Conservation (phyloP, 2,329 filamentous ascomycete species). For the Podosphaera fusca region DNA sequence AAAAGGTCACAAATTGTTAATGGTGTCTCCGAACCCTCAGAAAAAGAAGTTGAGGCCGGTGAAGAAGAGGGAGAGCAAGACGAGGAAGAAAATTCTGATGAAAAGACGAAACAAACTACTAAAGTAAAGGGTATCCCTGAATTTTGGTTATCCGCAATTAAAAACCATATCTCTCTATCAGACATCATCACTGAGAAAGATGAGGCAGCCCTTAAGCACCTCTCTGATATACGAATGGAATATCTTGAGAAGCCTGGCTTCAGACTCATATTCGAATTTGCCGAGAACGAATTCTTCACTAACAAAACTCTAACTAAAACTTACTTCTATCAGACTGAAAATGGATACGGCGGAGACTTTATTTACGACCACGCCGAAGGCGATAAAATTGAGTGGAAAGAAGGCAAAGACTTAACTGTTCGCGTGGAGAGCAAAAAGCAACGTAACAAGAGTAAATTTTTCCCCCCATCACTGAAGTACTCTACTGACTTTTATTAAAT, state of each 20-base stretch:
- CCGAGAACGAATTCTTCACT: conserved; percentile 85
- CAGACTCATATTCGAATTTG: conserved; percentile 93
- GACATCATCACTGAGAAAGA: conserved; percentile 98
- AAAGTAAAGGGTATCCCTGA: conserved; percentile 67
- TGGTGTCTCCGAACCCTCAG: conserved; percentile 62
- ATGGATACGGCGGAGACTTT: conserved; percentile 93
- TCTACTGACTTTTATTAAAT: conserved; percentile 2
- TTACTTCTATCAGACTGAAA: conserved; percentile 98
- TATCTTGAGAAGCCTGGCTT: conserved; percentile 93
- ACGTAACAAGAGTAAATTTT: conserved; percentile 79
- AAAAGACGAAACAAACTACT: conserved; percentile 27
- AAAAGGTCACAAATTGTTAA: conserved; percentile 88
- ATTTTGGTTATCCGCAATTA: conserved; percentile 99
- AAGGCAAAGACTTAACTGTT: conserved; percentile 78
- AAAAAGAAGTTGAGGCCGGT: conserved; percentile 67
- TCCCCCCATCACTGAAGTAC: background rate
- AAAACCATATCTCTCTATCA: conserved; percentile 90
- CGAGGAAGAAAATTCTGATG: conserved; percentile 25
- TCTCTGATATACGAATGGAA: conserved; percentile 93
- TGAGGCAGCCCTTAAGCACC: conserved; percentile 72
- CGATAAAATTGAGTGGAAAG: conserved; percentile 93
- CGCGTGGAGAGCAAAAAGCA: conserved; percentile 98
- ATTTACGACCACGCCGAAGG: conserved; percentile 99
- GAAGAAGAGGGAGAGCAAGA: conserved; percentile 47
- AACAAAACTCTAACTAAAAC: conserved; percentile 97